Conservation (phyloP, 2,329 filamentous ascomycete species). For the Drechslera avenae region DNA sequence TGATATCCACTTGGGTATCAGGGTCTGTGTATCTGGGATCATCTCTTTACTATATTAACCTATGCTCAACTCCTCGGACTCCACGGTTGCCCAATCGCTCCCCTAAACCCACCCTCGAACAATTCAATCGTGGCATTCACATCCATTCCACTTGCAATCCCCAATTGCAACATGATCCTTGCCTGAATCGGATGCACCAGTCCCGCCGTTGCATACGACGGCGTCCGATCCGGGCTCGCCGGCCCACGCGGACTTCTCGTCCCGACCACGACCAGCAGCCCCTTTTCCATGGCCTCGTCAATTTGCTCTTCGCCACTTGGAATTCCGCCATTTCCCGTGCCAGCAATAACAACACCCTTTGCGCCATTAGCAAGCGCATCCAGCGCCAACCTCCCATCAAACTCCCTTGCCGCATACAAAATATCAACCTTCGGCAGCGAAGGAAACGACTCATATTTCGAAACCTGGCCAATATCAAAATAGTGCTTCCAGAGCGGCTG, state of each 20-base stretch:
- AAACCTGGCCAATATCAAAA: constrained; percentile 26
- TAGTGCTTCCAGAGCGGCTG: constrained; percentile 28
- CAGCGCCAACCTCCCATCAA: constrained; percentile 32
- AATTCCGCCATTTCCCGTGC: constrained; percentile 34
- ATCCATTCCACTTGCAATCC: constrained; percentile 34
- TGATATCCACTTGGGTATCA: too few species aligned
- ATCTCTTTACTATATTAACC: too few species aligned
- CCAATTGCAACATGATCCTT: constrained; percentile 37
- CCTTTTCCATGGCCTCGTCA: constrained; percentile 25
- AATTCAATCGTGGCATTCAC: constrained; percentile 38
- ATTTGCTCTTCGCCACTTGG: constrained; percentile 27
- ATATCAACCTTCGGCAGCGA: constrained; percentile 38
- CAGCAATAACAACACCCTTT: constrained; percentile 33
- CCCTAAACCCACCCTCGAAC: constrained; percentile 33
- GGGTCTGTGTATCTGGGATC: too few species aligned
- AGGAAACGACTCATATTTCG: constrained; percentile 20
- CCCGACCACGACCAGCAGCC: constrained; percentile 33
- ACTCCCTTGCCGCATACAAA: constrained; percentile 36
- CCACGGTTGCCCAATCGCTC: constrained; percentile 32
- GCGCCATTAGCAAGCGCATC: constrained; percentile 33
- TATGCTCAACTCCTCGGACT: neutral
- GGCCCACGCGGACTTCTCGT: constrained; percentile 30
- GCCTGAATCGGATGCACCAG: constrained; percentile 36
- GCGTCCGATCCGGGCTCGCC: constrained; percentile 22
- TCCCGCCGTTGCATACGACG: constrained; percentile 26